Evolutionary conservation across 1,139 yeast species (phyloP), one percentile per base, ranked within the genome.

Genomic region (Suhomyces kunorum): DNA sequence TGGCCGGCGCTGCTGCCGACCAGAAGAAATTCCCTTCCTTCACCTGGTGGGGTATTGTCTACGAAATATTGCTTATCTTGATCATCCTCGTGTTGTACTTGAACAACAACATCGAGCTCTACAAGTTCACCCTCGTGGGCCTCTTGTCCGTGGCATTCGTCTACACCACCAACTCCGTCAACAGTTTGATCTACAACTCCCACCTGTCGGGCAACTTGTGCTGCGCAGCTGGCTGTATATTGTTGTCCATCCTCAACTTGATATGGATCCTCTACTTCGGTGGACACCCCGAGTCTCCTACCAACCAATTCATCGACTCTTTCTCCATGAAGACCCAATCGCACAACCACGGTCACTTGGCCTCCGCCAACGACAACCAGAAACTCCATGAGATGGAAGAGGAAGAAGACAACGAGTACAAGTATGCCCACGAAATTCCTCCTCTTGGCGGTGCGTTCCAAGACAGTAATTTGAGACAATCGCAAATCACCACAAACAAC

Each of bases 11-110:
- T 9, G 82, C 86, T 12, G 66, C 83, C 12, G 61, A 71, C 13
- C 64, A 74, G 8, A 53, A 51, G 31, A 54, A 53, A 9, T 87
- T 83, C 59, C 97, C 96, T 2, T 78, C 81, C 49, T 86, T 92
- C 62, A 78, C 94, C 7, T 92, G 98, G 98, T 92, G 98, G 98
- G 96, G 96, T 3, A 64, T 92, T n/a, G 92, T 86, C 6, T 92
- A 81, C 56, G 81, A 92, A 64, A 68, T 89, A 25, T 50, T 86
- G 26, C 57, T 88, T 28, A 74, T 87, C 22, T 42, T 71, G 6
- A 62, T 76, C 25, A 72, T 89, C 36, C 64, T 82, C 20, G 56
- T 80, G 30, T 68, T 87, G 27, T 85, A 88, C 53, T 73, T 83
- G 42, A 78, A 79, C 54, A 83, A 86, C 61, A 68, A 81, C 38